phyloP scores from a whole-genome alignment of 2,329 filamentous ascomycete species.

The Venturia pyrina region DNA sequence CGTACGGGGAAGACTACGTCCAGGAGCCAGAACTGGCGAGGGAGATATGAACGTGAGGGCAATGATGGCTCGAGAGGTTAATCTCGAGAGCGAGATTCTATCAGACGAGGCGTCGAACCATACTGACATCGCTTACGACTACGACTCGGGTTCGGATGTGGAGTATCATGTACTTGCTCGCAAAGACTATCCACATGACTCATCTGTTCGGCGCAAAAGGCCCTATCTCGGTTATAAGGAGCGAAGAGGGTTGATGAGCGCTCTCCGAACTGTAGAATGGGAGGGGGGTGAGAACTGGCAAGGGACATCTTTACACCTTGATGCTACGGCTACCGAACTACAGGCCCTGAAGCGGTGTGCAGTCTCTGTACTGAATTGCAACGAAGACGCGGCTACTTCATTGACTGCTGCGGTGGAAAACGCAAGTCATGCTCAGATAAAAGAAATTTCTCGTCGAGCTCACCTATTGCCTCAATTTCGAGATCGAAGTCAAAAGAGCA shows the following conservation, averaged over 20 bases:
- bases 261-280: background rate
- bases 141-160: background rate
- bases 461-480: background rate
- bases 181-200: background rate
- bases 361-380: background rate
- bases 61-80: background rate
- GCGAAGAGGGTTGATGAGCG: background rate
- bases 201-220: conserved; percentile 1
- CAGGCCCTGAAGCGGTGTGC: background rate
- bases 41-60: background rate
- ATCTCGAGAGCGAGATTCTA: background rate
- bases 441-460: background rate
- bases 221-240: conserved; percentile 8
- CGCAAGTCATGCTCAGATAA: background rate
- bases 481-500: conserved; percentile 1
- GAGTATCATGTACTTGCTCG: background rate
- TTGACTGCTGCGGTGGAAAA: background rate
- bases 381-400: background rate
- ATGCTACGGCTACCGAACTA: background rate
- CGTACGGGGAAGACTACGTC: background rate
- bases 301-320: background rate
- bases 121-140: background rate
- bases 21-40: background rate
- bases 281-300: background rate
- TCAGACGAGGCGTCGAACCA: background rate